Evolutionary conservation across 306 rosid genomes (phyloP).

Genomic region (Sesbania bispinosa): DNA sequence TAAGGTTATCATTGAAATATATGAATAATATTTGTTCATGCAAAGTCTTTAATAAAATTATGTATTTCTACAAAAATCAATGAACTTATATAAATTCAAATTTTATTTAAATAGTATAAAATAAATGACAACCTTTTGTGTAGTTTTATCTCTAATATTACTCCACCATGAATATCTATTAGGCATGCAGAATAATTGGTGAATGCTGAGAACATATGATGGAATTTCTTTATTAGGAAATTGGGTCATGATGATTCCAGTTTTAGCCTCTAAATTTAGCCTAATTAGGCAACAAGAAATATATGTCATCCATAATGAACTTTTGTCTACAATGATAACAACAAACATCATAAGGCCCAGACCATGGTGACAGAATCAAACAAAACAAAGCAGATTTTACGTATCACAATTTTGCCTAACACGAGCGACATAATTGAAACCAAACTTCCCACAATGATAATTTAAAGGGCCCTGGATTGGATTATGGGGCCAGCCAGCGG

Average conservation of each 20-base stretch:
- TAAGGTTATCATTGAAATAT: too few relatives aligned
- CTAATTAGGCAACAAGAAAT: slow-evolving; percentile 20
- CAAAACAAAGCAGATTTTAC: slow-evolving; percentile 10
- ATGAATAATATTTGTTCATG: too few relatives aligned
- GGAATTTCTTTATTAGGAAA: slow-evolving; percentile 12
- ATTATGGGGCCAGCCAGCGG: slow-evolving; percentile 20
- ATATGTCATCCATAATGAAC: neutral
- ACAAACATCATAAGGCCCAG: slow-evolving; percentile 25
- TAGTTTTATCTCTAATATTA: neutral
- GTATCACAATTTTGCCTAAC: slow-evolving; percentile 18
- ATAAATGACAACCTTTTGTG: too few relatives aligned
- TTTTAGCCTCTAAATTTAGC: neutral
- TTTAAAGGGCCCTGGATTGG: neutral
- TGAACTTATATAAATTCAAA: too few relatives aligned
- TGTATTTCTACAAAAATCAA: too few relatives aligned
- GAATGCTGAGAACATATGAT: neutral
- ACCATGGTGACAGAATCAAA: slow-evolving; percentile 21
- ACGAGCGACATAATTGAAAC: neutral
- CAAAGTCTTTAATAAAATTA: too few relatives aligned
- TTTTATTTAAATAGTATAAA: too few relatives aligned
- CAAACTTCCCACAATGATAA: neutral
- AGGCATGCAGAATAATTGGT: neutral
- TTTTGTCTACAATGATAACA: slow-evolving; percentile 24
- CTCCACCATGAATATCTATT: neutral
- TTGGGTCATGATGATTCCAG: neutral